These are phyloP conservation scores for Schizophyllum amplum DNA, from an alignment of 1,284 basidiomycete genomes.

Conservation along the genomic window DNA sequence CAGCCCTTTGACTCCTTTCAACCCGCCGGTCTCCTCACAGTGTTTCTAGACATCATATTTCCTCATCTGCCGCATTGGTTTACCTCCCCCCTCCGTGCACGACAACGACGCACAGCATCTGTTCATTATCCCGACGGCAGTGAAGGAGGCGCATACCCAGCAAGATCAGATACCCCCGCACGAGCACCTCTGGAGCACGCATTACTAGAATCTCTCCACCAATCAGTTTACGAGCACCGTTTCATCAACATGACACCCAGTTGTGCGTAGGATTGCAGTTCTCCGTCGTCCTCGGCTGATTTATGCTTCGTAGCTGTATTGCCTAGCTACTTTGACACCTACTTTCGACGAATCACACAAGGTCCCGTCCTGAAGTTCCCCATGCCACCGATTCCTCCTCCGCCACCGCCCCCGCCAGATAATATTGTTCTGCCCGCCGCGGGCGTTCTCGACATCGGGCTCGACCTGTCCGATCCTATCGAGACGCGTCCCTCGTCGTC, in stretches of 20 bases:
- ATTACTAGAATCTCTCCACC: constrained; percentile 55
- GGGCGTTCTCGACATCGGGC: background rate
- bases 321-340: constrained; percentile 62
- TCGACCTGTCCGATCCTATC: background rate
- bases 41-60: constrained; percentile 47
- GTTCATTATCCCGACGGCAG: constrained; percentile 40
- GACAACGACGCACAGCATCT: constrained; percentile 35
- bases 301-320: constrained; percentile 40
- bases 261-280: constrained; percentile 26
- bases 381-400: constrained; percentile 62
- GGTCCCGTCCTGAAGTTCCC: constrained; percentile 57
- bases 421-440: constrained; percentile 12
- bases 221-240: constrained; percentile 53
- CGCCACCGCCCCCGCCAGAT: constrained; percentile 49
- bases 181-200: constrained; percentile 47
- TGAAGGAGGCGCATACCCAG: constrained; percentile 22
- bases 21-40: background rate
- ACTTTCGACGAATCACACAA: constrained; percentile 56
- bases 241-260: constrained; percentile 63
- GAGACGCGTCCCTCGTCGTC: constrained; percentile 17
- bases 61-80: constrained; percentile 60
- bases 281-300: constrained; percentile 1
- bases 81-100: constrained; percentile 46
- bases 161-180: constrained; percentile 23
- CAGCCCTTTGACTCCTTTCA: constrained; percentile 6